phyloP scores from a whole-genome alignment of 2,329 filamentous ascomycete genomes.

The Bipolaris bicolor region DNA sequence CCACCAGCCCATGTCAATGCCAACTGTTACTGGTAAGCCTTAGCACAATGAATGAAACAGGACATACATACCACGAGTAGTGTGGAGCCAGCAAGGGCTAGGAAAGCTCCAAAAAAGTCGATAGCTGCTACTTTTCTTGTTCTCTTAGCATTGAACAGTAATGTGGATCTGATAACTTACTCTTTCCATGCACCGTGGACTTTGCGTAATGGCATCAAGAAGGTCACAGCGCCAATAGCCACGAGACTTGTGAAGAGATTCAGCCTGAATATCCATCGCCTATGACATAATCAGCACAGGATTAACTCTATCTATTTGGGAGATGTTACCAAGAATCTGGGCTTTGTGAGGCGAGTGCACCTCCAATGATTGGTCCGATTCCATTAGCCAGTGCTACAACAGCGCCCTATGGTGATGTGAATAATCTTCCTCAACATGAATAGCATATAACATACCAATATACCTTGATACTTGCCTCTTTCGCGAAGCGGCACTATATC shows the following conservation, averaged over 20 bases:
- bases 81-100: conserved; percentile 59
- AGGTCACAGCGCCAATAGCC: conserved; percentile 25
- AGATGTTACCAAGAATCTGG: conserved; percentile 23
- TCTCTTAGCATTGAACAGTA: neutral
- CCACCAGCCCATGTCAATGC: conserved; percentile 65
- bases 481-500: conserved; percentile 48
- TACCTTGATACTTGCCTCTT: conserved; percentile 50
- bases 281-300: neutral
- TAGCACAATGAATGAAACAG: neutral
- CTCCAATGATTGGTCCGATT: conserved; percentile 37
- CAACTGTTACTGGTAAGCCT: conserved; percentile 18
- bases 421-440: neutral
- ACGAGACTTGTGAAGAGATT: conserved; percentile 40
- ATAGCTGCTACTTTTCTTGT: conserved; percentile 50
- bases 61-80: conserved; percentile 60
- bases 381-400: conserved; percentile 36
- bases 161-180: conserved; percentile 36
- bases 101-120: conserved; percentile 64
- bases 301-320: too few relatives aligned
- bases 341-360: conserved; percentile 31
- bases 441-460: conserved; percentile 16
- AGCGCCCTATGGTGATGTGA: conserved; percentile 39
- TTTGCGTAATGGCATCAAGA: conserved; percentile 51
- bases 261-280: conserved; percentile 42
- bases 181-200: conserved; percentile 58